Conservation (phyloP, 352 stramenopile genomes). For the Globisporangium cylindrosporum region DNA sequence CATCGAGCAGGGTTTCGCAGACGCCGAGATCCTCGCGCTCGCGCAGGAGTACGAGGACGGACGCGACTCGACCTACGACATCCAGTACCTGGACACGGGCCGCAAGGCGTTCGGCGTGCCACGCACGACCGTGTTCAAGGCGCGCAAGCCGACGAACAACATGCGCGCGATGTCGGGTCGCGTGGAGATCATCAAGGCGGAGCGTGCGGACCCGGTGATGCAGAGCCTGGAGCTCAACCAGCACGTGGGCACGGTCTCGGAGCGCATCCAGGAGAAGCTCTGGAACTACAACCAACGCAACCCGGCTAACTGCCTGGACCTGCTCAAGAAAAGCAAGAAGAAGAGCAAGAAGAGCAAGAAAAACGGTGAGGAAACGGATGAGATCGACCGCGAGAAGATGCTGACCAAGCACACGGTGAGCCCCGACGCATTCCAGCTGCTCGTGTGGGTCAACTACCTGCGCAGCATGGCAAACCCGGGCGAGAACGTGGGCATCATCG, state of each 20-base stretch:
- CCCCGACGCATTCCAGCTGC: constrained; percentile 84
- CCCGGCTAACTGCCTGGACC: constrained; percentile 62
- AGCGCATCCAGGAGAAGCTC: constrained; percentile 83
- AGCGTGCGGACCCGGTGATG: constrained; percentile 82
- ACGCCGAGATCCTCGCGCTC: constrained; percentile 66
- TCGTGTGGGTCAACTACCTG: constrained; percentile 99
- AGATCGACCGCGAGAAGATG: constrained; percentile 72
- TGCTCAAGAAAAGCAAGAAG: constrained; percentile 51
- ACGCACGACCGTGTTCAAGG: constrained; percentile 76
- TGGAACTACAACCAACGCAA: constrained; percentile 77
- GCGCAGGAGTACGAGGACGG: constrained; percentile 61
- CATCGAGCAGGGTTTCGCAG: constrained; percentile 75
- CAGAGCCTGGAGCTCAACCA: constrained; percentile 81
- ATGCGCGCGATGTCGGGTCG: constrained; percentile 76
- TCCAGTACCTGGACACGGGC: constrained; percentile 85
- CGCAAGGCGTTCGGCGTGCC: constrained; percentile 77
- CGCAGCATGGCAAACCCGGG: constrained; percentile 94
- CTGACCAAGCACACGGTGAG: constrained; percentile 73
- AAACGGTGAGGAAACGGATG: constrained; percentile 32
- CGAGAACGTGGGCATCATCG: constrained; percentile 98
- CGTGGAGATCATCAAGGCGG: constrained; percentile 76
- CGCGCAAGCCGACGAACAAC: constrained; percentile 54
- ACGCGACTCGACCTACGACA: constrained; percentile 76
- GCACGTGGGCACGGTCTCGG: constrained; percentile 85
- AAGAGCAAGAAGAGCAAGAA: constrained; percentile 85